Evolutionary conservation across 768 basidiomycete species (phyloP), one percentile per base, ranked within the genome.

Genomic region (Leucocoprinus birnbaumii): DNA sequence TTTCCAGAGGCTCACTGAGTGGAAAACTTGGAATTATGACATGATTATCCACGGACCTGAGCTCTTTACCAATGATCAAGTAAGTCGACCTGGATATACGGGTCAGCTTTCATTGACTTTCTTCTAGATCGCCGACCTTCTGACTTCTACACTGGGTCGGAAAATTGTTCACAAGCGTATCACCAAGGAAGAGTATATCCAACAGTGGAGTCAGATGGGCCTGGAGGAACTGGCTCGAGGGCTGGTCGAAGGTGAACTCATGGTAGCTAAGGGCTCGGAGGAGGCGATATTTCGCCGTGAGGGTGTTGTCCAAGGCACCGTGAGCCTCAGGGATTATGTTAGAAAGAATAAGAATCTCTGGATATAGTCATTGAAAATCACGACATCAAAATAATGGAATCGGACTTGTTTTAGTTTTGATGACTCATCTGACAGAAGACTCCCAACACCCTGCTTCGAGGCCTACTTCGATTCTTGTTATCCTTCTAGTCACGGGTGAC

Each of bases 11-110:
- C 53, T 75, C 11, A 56, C 62, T 2, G 61, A 63, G 21, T 56
- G 64, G 16, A 59, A 62, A 27, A 66, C 58, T 37, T 50, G 61
- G 6, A 63, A 68, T 38, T 63, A 52, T 1, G 67, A 71, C 14
- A 61, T 59, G 13, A 60, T 66, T 31, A 62, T 75, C 7, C 59
- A 73, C 25, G 72, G 73, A 3, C 70, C 71, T 0, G 66, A 71
- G 16, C 41, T 69, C 3, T 59, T 64, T 6, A 61, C 61, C 7
- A 70, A 70, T 34, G 67, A 70, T 52, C 61, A 72, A 59, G 73
- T 71, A 7, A 3, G 38, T 38, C 16, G 31, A 31, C 22, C 5
- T 34, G 5, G 13, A 11, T 3, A 1, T 18, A 26, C 5, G 11
- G 18, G 14, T 42, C 13, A 1, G 48, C 13, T 9, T 3, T 22